Evolutionary conservation across 2,329 filamentous ascomycete genomes (phyloP).

Genomic region (Didymella sp.): DNA sequence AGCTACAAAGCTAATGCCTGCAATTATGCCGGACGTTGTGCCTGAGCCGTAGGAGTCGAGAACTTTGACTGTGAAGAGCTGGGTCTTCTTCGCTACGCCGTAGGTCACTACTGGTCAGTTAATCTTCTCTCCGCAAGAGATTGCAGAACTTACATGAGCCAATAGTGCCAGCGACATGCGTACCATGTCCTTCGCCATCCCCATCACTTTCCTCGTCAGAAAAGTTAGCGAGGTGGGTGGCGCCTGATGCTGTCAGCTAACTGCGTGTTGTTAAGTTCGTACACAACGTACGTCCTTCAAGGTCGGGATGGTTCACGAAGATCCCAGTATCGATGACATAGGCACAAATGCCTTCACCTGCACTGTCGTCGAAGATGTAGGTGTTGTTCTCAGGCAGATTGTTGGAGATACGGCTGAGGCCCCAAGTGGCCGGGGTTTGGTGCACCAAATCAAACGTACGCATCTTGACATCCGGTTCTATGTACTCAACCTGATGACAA

Average conservation of each 20-base stretch:
- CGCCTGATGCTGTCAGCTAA: conserved; percentile 26
- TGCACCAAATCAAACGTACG: conserved; percentile 37
- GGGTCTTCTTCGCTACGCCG: conserved; percentile 47
- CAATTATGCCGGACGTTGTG: conserved; percentile 33
- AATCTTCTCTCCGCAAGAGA: neutral
- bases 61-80: conserved; percentile 48
- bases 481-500: conserved; percentile 40
- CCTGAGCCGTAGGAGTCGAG: conserved; percentile 39
- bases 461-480: conserved; percentile 46
- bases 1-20: conserved; percentile 36
- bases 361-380: conserved; percentile 49
- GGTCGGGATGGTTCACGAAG: conserved; percentile 57
- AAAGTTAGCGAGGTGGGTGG: conserved; percentile 37
- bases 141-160: conserved; percentile 23
- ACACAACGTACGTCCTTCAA: conserved; percentile 42
- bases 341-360: conserved; percentile 55
- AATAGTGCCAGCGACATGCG: conserved; percentile 47
- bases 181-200: conserved; percentile 46
- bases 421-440: conserved; percentile 50
- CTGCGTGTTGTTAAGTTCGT: neutral
- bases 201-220: conserved; percentile 28
- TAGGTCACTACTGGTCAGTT: conserved; percentile 29
- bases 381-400: conserved; percentile 34
- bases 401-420: conserved; percentile 51
- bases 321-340: conserved; percentile 73